Conservation (phyloP, 345 rosid genomes). For the Limnanthes douglasii region DNA sequence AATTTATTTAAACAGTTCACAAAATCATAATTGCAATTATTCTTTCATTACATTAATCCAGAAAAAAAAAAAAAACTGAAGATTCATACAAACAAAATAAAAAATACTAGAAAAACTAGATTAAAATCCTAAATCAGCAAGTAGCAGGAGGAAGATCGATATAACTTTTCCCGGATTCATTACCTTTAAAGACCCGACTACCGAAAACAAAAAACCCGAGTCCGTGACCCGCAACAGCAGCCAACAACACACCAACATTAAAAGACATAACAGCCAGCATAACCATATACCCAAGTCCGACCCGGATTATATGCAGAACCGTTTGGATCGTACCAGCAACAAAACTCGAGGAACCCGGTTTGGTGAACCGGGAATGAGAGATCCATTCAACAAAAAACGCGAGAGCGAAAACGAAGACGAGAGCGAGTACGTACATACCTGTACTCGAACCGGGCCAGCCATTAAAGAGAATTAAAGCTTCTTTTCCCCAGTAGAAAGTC, state of each 20-base stretch:
- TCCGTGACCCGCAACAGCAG: slow-evolving; percentile 58
- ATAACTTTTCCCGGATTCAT: too few species aligned
- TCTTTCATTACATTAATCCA: too few species aligned
- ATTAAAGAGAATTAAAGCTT: slow-evolving; percentile 35
- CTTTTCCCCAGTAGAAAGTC: slow-evolving; percentile 62
- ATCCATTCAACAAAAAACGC: slow-evolving; percentile 52
- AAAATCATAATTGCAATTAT: too few species aligned
- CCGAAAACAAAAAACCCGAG: slow-evolving; percentile 53
- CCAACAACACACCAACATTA: slow-evolving; percentile 63
- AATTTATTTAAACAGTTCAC: too few species aligned
- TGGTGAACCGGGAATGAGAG: slow-evolving; percentile 12
- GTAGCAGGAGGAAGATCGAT: too few species aligned
- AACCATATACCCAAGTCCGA: slow-evolving; percentile 54
- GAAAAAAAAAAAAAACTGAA: too few species aligned
- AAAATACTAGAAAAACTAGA: too few species aligned
- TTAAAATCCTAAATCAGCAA: too few species aligned
- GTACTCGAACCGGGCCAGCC: slow-evolving; percentile 65
- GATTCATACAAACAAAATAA: too few species aligned
- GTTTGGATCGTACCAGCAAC: slow-evolving; percentile 39
- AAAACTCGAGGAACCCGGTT: slow-evolving; percentile 32
- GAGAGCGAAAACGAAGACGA: slow-evolving; percentile 41
- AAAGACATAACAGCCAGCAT: slow-evolving; percentile 69
- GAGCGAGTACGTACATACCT: slow-evolving; percentile 52
- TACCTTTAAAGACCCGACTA: slow-evolving; percentile 28
- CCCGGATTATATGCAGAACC: slow-evolving; percentile 32